A percentile compares a stretch with the other conserved stretches of the same genome.
Conservation (phyloP, 495 filamentous ascomycete genomes). For the Chaetomium tenue region DNA sequence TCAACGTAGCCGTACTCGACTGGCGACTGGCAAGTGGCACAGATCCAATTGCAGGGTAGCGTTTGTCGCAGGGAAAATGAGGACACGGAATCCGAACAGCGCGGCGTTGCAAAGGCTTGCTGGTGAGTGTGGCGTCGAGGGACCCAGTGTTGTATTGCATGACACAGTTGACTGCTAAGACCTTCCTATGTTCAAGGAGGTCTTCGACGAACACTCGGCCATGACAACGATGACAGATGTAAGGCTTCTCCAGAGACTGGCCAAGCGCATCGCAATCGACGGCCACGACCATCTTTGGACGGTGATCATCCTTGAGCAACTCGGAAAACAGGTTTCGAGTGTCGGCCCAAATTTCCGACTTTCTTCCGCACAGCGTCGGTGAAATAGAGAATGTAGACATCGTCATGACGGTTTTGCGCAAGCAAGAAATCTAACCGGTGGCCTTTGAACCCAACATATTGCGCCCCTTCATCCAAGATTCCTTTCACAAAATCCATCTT, state of each 20-base stretch:
- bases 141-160: slow-evolving; percentile 16
- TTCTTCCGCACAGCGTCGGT: neutral
- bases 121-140: slow-evolving; percentile 22
- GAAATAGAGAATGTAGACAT: neutral
- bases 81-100: slow-evolving; percentile 38
- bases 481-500: neutral
- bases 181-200: slow-evolving; percentile 26
- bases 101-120: slow-evolving; percentile 25
- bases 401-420: neutral
- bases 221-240: slow-evolving; percentile 27
- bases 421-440: neutral
- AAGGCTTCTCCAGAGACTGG: slow-evolving; percentile 4
- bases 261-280: slow-evolving; percentile 3
- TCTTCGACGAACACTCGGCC: slow-evolving; percentile 22
- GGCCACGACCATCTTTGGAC: neutral
- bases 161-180: slow-evolving; percentile 28
- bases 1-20: slow-evolving; percentile 40
- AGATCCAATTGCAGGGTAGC: slow-evolving; percentile 34
- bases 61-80: slow-evolving; percentile 24
- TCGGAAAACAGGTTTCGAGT: neutral
- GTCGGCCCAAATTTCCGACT: neutral
- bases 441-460: neutral
- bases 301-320: neutral
- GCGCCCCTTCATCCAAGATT: neutral
- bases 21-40: slow-evolving; percentile 28